Evolutionary conservation across 257 asterid genomes (phyloP), one percentile per base, ranked within the genome.

Genomic region (Linderniella brevidens): DNA sequence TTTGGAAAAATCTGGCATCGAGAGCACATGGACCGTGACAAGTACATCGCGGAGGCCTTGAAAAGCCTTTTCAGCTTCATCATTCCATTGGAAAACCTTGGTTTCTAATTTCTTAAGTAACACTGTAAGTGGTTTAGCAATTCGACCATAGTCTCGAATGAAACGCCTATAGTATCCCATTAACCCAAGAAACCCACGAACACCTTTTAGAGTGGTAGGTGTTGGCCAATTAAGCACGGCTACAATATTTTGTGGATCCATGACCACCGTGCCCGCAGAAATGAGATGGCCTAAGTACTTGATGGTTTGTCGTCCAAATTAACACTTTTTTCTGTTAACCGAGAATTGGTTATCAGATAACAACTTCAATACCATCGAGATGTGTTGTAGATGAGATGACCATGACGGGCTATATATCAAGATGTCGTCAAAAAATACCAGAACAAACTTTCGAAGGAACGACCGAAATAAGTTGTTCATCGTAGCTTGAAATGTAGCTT

Each of bases 131-230:
- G 55, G 50, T 8, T n/a, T 9, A 0, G 36, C 54, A 0, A 60
- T 8, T 1, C n/a, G 3, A 0, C 49, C 61, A 38, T 38, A 48
- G 0, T 25, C 49, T 41, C 0, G 0, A 19, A 13, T 0, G n/a
- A n/a, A n/a, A n/a, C n/a, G n/a, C n/a, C n/a, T n/a, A n/a, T n/a
- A n/a, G n/a, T n/a, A n/a, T n/a, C n/a, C n/a, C n/a, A n/a, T n/a
- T n/a, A 56, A 3, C 13, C 61, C 54, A 0, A 47, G 17, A 9
- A 46, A 37, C 19, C 61, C 59, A 40, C 44, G 44, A 13, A 40
- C 44, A 11, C 14, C 17, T 36, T 35, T 35, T 8, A 52, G 9
- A 0, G 37, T 0, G 9, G 7, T 18, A 0, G 38, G 39, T n/a
- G n/a, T 0, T 7, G 57, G 57, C 57, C 48, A 39, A 4, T 7